Evolutionary conservation across 768 basidiomycete genomes (phyloP).

Genomic region (Lyophyllum semitale): DNA sequence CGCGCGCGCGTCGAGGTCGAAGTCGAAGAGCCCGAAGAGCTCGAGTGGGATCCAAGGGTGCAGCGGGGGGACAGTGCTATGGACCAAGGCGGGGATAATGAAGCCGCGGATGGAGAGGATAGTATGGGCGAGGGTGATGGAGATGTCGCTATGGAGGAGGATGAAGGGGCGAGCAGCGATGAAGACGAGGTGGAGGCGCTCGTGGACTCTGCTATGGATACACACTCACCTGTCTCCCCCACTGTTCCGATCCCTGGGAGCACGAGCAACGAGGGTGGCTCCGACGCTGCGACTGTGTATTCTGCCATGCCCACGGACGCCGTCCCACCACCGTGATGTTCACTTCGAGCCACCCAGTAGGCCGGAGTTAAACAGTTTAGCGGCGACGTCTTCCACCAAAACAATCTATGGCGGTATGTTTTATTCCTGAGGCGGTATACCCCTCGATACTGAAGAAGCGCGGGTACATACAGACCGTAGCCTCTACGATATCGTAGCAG

Average conservation of each 20-base stretch:
- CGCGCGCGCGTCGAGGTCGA: slow-evolving; percentile 79
- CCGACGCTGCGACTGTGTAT: neutral
- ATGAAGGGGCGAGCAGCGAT: slow-evolving; percentile 23
- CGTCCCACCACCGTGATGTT: neutral
- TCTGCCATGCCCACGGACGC: neutral
- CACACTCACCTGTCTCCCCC: slow-evolving; percentile 20
- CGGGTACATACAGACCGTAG: no score
- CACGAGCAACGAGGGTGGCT: neutral
- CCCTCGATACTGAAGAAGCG: no score
- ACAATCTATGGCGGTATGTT: no score
- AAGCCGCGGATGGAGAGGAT: slow-evolving; percentile 22
- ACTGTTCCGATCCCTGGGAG: neutral
- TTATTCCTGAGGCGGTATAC: no score
- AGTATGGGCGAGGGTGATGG: slow-evolving; percentile 27
- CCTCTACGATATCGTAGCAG: no score
- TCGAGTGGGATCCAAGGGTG: slow-evolving; percentile 66
- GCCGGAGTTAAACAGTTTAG: no score
- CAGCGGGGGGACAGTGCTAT: slow-evolving; percentile 10
- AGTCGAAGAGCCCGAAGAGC: slow-evolving; percentile 77
- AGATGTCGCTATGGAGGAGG: slow-evolving; percentile 20
- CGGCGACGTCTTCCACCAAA: no score
- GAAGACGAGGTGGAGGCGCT: slow-evolving; percentile 33
- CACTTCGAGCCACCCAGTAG: no score
- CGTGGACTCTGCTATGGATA: slow-evolving; percentile 25
- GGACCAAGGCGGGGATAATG: slow-evolving; percentile 25